phyloP scores from a whole-genome alignment of 352 stramenopile genomes.

The Phytophthora kernoviae region DNA sequence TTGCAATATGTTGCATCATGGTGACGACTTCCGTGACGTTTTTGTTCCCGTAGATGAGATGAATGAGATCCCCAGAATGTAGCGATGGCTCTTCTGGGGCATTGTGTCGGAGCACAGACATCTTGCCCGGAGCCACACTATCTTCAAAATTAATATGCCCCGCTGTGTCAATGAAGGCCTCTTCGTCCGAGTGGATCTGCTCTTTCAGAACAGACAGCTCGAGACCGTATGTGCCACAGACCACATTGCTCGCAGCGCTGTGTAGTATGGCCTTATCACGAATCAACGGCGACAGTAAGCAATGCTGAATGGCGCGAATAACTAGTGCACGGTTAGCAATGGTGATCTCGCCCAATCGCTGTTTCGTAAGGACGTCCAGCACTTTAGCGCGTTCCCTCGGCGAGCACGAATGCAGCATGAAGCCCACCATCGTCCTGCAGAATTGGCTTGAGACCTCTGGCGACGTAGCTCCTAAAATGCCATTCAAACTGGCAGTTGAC shows the following conservation, averaged over 20 bases:
- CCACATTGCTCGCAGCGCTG: constrained; percentile 69
- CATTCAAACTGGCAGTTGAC: constrained; percentile 72
- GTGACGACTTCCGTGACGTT: constrained; percentile 82
- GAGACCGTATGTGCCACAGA: constrained; percentile 67
- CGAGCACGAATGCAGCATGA: constrained; percentile 80
- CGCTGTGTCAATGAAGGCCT: constrained; percentile 43
- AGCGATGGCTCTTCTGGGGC: constrained; percentile 43
- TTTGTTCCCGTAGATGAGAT: constrained; percentile 79
- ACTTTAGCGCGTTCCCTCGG: constrained; percentile 67
- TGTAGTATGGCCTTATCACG: constrained; percentile 71
- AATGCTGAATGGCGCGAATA: constrained; percentile 80
- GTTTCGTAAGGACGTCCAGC: constrained; percentile 75
- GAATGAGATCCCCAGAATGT: constrained; percentile 75
- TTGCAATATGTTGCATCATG: constrained; percentile 85
- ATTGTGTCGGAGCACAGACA: constrained; percentile 6
- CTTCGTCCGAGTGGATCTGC: constrained; percentile 73
- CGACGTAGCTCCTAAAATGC: constrained; percentile 77
- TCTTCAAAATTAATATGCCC: constrained; percentile 35
- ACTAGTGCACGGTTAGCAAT: constrained; percentile 79
- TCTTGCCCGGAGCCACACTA: constrained; percentile 10
- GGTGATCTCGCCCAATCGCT: constrained; percentile 72
- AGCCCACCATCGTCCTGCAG: constrained; percentile 83
- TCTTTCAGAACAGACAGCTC: constrained; percentile 84
- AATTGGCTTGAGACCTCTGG: constrained; percentile 77
- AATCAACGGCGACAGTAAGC: constrained; percentile 70